phyloP scores from a whole-genome alignment of 306 rosid species.

The Prunus salicina region DNA sequence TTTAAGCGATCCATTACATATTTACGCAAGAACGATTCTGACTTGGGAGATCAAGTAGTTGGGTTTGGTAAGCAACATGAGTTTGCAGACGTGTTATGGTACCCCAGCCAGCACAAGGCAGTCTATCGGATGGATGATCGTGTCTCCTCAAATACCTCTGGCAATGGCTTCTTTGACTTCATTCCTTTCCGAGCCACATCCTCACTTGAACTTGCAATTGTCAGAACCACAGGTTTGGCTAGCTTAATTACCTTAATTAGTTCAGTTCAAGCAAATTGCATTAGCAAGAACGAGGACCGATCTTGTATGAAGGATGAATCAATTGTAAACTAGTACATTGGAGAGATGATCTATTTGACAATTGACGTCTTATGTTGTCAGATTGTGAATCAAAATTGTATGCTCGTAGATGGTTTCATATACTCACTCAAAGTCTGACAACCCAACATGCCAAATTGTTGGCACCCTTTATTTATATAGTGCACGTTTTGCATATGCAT shows the following conservation, averaged over 20 bases:
- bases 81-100: constrained; percentile 74
- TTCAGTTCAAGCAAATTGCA: too few species aligned
- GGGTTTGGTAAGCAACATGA: constrained; percentile 57
- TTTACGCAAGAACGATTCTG: constrained; percentile 43
- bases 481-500: not conserved
- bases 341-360: not conserved
- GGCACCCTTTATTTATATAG: not conserved
- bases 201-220: constrained; percentile 28
- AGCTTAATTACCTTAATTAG: not conserved
- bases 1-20: constrained; percentile 76
- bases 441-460: not conserved
- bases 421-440: not conserved
- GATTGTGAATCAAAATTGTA: not conserved
- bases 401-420: not conserved
- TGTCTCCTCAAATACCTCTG: constrained; percentile 38
- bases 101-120: constrained; percentile 65
- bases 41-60: constrained; percentile 53
- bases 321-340: not conserved
- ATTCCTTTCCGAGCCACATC: constrained; percentile 61
- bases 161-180: constrained; percentile 63
- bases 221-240: constrained; percentile 52
- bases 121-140: constrained; percentile 67
- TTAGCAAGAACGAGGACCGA: too few species aligned
- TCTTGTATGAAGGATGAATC: too few species aligned
- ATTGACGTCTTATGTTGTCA: not conserved